Percentiles rank a stretch among this genome's conserved stretches.
Evolutionary conservation across 768 basidiomycete species (phyloP).

Genomic region (Amylocystis lapponica): DNA sequence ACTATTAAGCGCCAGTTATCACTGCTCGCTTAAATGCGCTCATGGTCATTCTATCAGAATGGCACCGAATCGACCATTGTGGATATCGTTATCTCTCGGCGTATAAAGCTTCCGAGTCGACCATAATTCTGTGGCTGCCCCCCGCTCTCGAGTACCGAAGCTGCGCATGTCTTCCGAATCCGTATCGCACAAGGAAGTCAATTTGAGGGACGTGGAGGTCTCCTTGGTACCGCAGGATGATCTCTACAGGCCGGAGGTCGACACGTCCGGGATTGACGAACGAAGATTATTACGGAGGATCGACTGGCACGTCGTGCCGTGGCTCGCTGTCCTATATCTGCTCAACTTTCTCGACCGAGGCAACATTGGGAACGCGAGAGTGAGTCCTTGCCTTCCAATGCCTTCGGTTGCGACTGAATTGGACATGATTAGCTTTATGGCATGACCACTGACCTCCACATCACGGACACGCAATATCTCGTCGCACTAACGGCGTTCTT

Average conservation of each 20-base stretch:
- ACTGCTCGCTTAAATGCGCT: too few species aligned
- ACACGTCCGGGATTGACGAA: conserved; percentile 49
- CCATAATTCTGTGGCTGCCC: too few species aligned
- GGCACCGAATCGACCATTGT: too few species aligned
- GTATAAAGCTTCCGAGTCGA: too few species aligned
- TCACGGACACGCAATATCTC: conserved; percentile 61
- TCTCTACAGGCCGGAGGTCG: conserved; percentile 46
- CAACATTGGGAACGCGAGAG: conserved; percentile 72
- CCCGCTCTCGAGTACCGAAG: too few species aligned
- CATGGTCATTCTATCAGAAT: too few species aligned
- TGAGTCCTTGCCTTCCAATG: conserved; percentile 16
- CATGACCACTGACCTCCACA: conserved; percentile 49
- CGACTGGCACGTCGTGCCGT: conserved; percentile 66
- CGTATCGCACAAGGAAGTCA: conserved; percentile 5
- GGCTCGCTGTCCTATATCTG: conserved; percentile 68
- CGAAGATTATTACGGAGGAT: conserved; percentile 50
- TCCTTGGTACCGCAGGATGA: conserved; percentile 16
- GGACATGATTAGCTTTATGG: conserved; percentile 43
- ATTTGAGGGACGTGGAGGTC: conserved; percentile 5
- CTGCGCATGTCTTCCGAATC: conserved; percentile 10
- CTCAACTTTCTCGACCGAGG: conserved; percentile 63
- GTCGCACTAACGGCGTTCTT: conserved; percentile 66
- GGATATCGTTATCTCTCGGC: too few species aligned
- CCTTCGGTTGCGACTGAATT: too few species aligned
- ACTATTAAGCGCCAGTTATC: too few species aligned